Evolutionary conservation across 495 filamentous ascomycete species (phyloP).

Genomic region (Acidomyces sp.): DNA sequence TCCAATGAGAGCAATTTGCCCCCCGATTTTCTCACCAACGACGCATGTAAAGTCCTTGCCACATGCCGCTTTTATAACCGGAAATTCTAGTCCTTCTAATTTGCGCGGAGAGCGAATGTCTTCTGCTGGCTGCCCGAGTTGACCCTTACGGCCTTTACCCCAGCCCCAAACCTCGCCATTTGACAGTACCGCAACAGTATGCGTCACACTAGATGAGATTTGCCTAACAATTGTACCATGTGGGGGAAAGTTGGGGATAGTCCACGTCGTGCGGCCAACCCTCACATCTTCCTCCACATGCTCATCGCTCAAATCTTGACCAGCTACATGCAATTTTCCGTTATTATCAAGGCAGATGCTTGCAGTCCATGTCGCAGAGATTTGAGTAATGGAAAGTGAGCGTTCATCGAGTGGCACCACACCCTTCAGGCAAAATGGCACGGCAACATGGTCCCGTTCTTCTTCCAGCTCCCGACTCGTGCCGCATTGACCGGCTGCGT

Average conservation of each 20-base stretch:
- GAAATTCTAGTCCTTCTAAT: constrained; percentile 43
- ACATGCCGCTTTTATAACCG: constrained; percentile 50
- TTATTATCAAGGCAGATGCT: not conserved
- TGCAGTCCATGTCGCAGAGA: constrained; percentile 9
- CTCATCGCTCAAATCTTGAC: no score
- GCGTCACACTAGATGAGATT: constrained; percentile 60
- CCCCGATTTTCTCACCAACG: constrained; percentile 38
- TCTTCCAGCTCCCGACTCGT: not conserved
- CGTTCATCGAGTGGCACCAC: not conserved
- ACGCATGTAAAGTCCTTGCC: constrained; percentile 73
- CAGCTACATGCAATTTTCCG: no score
- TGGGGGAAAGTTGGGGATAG: constrained; percentile 51
- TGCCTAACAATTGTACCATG: constrained; percentile 36
- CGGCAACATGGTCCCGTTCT: no score
- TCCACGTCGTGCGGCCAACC: constrained; percentile 33
- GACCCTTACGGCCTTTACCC: constrained; percentile 74
- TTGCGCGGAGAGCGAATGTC: constrained; percentile 45
- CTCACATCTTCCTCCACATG: constrained; percentile 43
- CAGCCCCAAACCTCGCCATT: constrained; percentile 76
- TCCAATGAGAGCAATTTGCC: constrained; percentile 49
- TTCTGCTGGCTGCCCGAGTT: constrained; percentile 45
- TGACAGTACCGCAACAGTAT: constrained; percentile 57
- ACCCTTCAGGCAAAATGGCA: not conserved
- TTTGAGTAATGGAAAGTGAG: not conserved
- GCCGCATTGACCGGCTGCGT: constrained; percentile 12